A percentile compares a stretch with the other conserved stretches of the same genome.
phyloP scores from a whole-genome alignment of 2,329 filamentous ascomycete genomes.

The Fonsecaea pedrosoi region DNA sequence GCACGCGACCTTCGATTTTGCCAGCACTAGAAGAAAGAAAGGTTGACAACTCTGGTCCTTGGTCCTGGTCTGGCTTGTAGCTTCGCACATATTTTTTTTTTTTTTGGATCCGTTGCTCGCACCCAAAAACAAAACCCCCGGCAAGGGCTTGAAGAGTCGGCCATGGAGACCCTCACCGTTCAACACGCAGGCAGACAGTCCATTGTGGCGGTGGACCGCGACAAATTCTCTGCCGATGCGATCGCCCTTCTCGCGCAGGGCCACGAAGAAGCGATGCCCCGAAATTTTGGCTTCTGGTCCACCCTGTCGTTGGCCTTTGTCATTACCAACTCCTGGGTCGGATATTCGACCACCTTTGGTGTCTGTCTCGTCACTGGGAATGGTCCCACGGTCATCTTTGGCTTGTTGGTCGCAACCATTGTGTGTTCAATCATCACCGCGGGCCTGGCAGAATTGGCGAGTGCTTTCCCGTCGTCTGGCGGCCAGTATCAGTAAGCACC shows the following conservation, averaged over 20 bases:
- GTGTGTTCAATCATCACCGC: slow-evolving; percentile 39
- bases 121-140: too few relatives aligned
- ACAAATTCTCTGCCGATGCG: slow-evolving; percentile 21
- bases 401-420: slow-evolving; percentile 38
- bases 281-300: slow-evolving; percentile 39
- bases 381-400: slow-evolving; percentile 40
- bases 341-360: slow-evolving; percentile 39
- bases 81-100: too few relatives aligned
- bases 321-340: slow-evolving; percentile 46
- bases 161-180: too few relatives aligned
- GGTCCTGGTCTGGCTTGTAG: too few relatives aligned
- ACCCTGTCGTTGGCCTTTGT: slow-evolving; percentile 41
- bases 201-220: too few relatives aligned
- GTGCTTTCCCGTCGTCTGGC: slow-evolving; percentile 41
- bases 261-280: slow-evolving; percentile 33
- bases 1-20: too few relatives aligned
- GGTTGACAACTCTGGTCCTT: too few relatives aligned
- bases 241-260: slow-evolving; percentile 24
- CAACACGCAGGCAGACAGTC: too few relatives aligned
- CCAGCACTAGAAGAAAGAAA: too few relatives aligned
- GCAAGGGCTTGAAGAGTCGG: too few relatives aligned
- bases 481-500: slow-evolving; percentile 35
- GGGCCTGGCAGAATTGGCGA: slow-evolving; percentile 42
- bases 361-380: slow-evolving; percentile 40
- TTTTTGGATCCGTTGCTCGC: too few relatives aligned